These are phyloP conservation scores for Schizochytrium sp. DNA, from an alignment of 108 stramenopile genomes.

Conservation along the genomic window DNA sequence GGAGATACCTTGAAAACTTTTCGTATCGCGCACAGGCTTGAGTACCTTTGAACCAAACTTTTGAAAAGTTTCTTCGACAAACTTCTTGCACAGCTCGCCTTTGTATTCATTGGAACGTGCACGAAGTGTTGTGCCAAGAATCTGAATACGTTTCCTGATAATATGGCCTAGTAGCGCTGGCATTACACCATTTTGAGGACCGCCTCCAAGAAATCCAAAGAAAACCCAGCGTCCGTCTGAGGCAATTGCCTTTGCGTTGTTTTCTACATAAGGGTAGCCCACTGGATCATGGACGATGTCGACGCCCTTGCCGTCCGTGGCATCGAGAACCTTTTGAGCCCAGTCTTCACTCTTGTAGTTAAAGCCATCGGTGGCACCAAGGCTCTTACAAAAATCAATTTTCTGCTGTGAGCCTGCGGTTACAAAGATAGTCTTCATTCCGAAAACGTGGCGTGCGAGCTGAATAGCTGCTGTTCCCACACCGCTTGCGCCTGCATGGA, in stretches of 20 bases:
- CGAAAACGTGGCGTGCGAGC: slow-evolving; percentile 55
- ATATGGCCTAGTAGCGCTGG: too few species aligned
- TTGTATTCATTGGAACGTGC: neutral
- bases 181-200: neutral
- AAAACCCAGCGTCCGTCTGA: slow-evolving; percentile 11
- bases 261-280: neutral
- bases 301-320: neutral
- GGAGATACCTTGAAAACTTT: neutral
- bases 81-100: slow-evolving; percentile 3
- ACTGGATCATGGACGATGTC: slow-evolving; percentile 56
- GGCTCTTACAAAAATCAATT: slow-evolving; percentile 32
- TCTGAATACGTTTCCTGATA: neutral
- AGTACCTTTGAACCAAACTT: neutral
- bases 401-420: slow-evolving; percentile 51
- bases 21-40: neutral
- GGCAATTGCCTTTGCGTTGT: neutral
- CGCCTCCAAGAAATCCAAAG: neutral
- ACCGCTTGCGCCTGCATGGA: slow-evolving; percentile 59
- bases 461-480: slow-evolving; percentile 63
- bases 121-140: slow-evolving; percentile 10
- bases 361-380: slow-evolving; percentile 55
- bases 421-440: neutral
- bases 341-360: slow-evolving; percentile 61
- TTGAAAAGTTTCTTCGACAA: neutral
- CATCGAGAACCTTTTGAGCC: slow-evolving; percentile 1